Base-by-base conservation (phyloP, 2,329 filamentous ascomycete species). In the Trichophyton benhamiae region DNA sequence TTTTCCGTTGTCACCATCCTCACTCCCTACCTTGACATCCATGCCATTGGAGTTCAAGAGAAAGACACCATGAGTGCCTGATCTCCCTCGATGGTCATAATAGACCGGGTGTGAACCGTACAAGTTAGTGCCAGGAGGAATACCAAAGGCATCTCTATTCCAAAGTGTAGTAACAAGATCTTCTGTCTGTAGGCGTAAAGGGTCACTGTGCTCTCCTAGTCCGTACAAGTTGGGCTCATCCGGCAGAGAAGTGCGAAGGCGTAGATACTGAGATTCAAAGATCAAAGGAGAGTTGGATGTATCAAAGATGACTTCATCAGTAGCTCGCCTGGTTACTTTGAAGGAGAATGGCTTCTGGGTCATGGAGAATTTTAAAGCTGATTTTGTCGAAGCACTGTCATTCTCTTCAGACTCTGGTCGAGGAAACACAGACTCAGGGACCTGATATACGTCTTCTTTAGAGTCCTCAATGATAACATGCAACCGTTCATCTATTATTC, bases 221-320 rank as follows among this genome's bases (percentile, higher is more conserved):
- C 87, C 87, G 68, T 90, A 90, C 9, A 91, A 75, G 67, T 85
- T 83, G 0, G 87, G 85, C 61, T 83, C 76, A 1, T 80, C 71
- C 0, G 87, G 87, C 7, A 91, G 76, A 49, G 76, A 79, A 3
- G 87, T 89, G 44, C 84, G 79, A 61, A 90, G 77, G 33, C 84
- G 81, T n/a, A 91, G 71, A 66, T 88, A 91, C 70, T 91, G 87
- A 11, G 81, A 82, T 73, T 90, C 84, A 65, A 89, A 91, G 36
- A 91, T 78, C 13, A 91, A 75, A 13, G 77, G 76, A 6, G 80
- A 79, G 1, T 80, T 83, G 0, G 82, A 82, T 0, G 86, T 87
- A 67, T 89, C 83, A 70, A 88, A 87, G 7, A 88, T 61, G 13
- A 66, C 58, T 27, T 70, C 67, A 0, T 57, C 60, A 8, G 59